Evolutionary conservation across 2,329 filamentous ascomycete genomes (phyloP).

Genomic region (Emmonsiellopsis sp.): DNA sequence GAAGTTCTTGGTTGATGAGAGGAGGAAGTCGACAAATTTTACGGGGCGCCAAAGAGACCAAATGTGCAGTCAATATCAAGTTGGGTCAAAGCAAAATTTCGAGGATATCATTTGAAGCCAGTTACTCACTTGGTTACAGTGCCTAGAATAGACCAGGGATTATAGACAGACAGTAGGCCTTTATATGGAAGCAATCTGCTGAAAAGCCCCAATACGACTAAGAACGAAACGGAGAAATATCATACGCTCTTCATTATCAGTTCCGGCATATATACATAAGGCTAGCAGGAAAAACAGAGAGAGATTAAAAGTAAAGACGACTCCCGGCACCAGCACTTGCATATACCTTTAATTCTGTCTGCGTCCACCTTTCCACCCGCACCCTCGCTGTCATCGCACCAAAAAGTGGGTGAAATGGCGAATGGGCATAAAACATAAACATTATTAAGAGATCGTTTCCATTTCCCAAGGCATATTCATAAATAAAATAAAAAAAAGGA

Average conservation of each 20-base stretch:
- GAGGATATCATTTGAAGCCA: background rate
- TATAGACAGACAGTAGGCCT: too few species aligned
- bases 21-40: background rate
- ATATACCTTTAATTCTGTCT: background rate
- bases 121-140: background rate
- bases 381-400: background rate
- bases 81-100: background rate
- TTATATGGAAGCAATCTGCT: too few species aligned
- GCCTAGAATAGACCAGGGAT: background rate
- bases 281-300: conserved; percentile 11
- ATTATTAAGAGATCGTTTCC: background rate
- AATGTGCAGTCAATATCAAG: background rate
- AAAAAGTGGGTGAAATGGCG: background rate
- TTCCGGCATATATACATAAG: conserved; percentile 28
- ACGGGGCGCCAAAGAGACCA: background rate
- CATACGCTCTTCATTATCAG: conserved; percentile 30
- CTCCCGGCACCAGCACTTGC: background rate
- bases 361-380: background rate
- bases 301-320: conserved; percentile 10
- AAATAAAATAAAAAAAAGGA: background rate
- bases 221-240: conserved; percentile 16
- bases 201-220: too few species aligned
- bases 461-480: background rate
- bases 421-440: background rate
- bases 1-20: background rate